These are phyloP conservation scores for Populus trichocarpa DNA, from an alignment of 441 rosid species.

Conservation along the genomic window DNA sequence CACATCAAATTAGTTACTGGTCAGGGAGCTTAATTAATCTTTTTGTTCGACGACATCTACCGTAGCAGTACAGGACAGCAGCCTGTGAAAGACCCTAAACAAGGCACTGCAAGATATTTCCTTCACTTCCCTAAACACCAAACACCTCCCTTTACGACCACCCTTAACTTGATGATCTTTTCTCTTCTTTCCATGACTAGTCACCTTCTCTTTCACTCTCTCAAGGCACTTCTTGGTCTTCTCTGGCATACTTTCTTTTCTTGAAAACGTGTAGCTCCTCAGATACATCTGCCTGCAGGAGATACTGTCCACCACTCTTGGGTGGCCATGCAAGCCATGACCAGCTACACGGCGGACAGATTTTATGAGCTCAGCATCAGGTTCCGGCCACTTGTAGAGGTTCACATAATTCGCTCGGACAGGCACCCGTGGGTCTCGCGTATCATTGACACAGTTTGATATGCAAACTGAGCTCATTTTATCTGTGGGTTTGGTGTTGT, in stretches of 20 bases:
- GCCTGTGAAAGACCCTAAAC: constrained; percentile 61
- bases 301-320: constrained; percentile 76
- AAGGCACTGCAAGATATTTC: constrained; percentile 51
- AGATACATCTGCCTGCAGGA: constrained; percentile 89
- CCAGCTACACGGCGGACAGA: constrained; percentile 38
- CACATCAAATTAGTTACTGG: background rate
- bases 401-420: constrained; percentile 74
- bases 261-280: constrained; percentile 82
- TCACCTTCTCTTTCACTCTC: constrained; percentile 31
- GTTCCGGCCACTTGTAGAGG: constrained; percentile 94
- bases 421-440: constrained; percentile 65
- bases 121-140: constrained; percentile 50
- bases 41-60: constrained; percentile 65
- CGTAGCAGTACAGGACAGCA: constrained; percentile 66
- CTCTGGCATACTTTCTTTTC: constrained; percentile 51
- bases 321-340: constrained; percentile 32
- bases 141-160: constrained; percentile 37
- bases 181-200: constrained; percentile 18
- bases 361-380: constrained; percentile 77
- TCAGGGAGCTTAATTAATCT: background rate
- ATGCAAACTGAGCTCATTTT: constrained; percentile 77
- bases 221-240: constrained; percentile 45
- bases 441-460: constrained; percentile 71
- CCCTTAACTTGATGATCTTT: constrained; percentile 8
- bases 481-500: background rate